Conservation (phyloP, 352 stramenopile species). For the Globisporangium abappressorium region DNA sequence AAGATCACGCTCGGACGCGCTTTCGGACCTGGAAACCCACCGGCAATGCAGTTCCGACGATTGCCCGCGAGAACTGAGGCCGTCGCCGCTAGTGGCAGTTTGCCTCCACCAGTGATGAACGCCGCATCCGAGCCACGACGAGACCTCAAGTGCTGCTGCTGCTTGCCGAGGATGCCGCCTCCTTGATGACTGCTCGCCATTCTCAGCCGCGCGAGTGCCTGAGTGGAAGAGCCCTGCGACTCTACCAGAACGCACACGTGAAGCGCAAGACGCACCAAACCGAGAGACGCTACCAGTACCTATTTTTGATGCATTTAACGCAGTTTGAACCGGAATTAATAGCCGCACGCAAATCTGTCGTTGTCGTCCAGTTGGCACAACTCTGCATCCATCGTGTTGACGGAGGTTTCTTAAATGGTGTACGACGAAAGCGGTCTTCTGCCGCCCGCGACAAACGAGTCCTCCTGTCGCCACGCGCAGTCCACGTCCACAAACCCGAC, state of each 20-base stretch:
- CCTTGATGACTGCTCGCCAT: neutral
- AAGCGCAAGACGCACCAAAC: too few relatives aligned
- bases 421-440: constrained; percentile 26
- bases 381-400: neutral
- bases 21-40: constrained; percentile 11
- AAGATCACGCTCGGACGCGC: constrained; percentile 40
- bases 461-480: constrained; percentile 66
- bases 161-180: constrained; percentile 6
- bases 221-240: neutral
- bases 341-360: neutral
- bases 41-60: constrained; percentile 18
- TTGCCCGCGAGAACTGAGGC: neutral
- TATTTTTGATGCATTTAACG: neutral
- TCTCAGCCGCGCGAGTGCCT: neutral
- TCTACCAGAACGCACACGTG: neutral
- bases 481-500: constrained; percentile 75
- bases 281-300: too few relatives aligned
- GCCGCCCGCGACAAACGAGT: constrained; percentile 72
- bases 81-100: neutral
- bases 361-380: too few relatives aligned
- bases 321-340: neutral
- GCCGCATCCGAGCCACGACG: constrained; percentile 1
- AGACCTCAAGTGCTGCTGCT: constrained; percentile 1
- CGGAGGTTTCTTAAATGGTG: neutral
- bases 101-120: neutral